Percentiles rank a stretch among this genome's conserved stretches.
These are phyloP conservation scores for Coccomyxa sp. DNA, from an alignment of 139 green algal genomes.

Conservation along the genomic window DNA sequence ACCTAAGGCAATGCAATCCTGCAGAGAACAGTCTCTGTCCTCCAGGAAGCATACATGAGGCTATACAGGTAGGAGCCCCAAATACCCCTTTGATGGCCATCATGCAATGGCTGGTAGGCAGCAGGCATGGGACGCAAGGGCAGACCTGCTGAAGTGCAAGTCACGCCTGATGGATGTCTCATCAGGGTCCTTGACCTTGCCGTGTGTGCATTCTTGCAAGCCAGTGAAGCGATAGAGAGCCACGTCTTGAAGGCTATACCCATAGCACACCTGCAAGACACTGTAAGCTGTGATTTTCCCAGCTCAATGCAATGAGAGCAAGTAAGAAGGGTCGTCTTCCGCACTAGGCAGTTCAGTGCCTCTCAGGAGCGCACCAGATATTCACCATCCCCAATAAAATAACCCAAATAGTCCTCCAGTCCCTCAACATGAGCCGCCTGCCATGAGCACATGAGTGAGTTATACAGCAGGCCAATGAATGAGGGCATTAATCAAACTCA, in stretches of 20 bases:
- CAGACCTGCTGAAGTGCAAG: too few relatives aligned
- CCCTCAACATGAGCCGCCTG: slow-evolving; percentile 12
- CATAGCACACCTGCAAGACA: slow-evolving; percentile 12
- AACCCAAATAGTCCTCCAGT: slow-evolving; percentile 9
- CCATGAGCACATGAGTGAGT: too few relatives aligned
- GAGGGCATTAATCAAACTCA: too few relatives aligned
- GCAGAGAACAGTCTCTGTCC: too few relatives aligned
- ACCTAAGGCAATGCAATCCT: too few relatives aligned
- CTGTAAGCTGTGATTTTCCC: not conserved
- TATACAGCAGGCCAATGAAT: too few relatives aligned
- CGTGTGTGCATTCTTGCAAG: not conserved
- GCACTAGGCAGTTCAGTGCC: not conserved
- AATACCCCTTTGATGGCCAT: too few relatives aligned
- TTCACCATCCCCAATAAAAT: slow-evolving; percentile 4
- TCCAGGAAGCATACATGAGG: too few relatives aligned
- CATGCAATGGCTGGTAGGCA: not conserved
- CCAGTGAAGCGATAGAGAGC: slow-evolving; percentile 8
- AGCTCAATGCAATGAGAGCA: not conserved
- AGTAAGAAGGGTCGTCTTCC: not conserved
- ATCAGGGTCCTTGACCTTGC: too few relatives aligned
- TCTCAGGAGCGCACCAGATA: slow-evolving; percentile 1
- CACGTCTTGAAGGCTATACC: slow-evolving; percentile 3
- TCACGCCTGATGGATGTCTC: too few relatives aligned
- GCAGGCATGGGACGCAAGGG: too few relatives aligned
- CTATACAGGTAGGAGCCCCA: too few relatives aligned